Conservation (phyloP, 225 moss, liverwort and hornwort species). For the Sphagnum contortum region DNA sequence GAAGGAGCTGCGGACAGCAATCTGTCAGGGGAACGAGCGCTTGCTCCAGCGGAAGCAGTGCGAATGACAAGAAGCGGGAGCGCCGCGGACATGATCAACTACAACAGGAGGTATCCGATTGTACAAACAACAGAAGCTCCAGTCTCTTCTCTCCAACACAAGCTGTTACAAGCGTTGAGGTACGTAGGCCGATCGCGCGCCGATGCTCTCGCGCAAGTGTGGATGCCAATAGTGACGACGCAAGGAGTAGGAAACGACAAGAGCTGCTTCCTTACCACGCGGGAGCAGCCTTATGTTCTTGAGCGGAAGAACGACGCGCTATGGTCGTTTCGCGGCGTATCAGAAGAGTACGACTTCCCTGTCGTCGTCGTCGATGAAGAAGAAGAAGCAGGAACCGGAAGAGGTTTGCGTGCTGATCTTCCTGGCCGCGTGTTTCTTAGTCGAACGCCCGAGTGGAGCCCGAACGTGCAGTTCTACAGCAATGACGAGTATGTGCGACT, state of each 20-base stretch:
- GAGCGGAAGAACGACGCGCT: conserved; percentile 54
- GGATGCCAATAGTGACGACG: conserved; percentile 56
- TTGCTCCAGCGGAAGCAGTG: too few species aligned
- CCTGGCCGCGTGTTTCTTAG: conserved; percentile 75
- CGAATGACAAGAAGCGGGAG: too few species aligned
- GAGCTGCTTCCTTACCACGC: conserved; percentile 37
- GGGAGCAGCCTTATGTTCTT: conserved; percentile 72
- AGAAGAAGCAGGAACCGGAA: conserved; percentile 20
- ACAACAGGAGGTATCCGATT: too few species aligned
- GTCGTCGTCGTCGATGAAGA: conserved; percentile 38
- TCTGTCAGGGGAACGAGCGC: too few species aligned
- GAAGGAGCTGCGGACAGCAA: too few species aligned
- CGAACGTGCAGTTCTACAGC: conserved; percentile 91
- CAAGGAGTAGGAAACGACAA: conserved; percentile 24
- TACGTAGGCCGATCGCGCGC: conserved; percentile 21
- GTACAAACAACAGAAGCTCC: too few species aligned
- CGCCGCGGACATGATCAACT: too few species aligned
- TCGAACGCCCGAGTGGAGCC: conserved; percentile 82
- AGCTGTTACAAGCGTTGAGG: conserved; percentile 36
- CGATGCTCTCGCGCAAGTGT: conserved; percentile 72
- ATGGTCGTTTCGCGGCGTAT: conserved; percentile 52
- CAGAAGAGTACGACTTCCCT: conserved; percentile 73
- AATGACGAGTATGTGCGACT: conserved; percentile 71
- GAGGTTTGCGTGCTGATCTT: conserved; percentile 8
- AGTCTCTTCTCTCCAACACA: conserved; percentile 14